Evolutionary conservation across 2,329 filamentous ascomycete genomes (phyloP).

Genomic region (Xylaria sp.): DNA sequence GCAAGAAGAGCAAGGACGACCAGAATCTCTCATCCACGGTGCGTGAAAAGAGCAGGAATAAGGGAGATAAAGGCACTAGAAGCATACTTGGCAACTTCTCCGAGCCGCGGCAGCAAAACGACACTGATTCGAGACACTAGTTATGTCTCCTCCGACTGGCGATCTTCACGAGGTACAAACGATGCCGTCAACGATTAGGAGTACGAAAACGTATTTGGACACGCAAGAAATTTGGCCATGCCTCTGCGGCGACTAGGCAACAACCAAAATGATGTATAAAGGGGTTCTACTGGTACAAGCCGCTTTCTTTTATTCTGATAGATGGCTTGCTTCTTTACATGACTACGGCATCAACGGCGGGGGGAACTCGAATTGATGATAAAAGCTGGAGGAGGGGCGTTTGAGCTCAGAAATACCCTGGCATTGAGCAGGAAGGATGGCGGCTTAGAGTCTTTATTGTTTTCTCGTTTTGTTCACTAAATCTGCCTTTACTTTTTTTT

Average conservation of each 20-base stretch:
- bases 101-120: slow-evolving; percentile 49
- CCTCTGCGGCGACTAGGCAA: slow-evolving; percentile 10
- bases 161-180: slow-evolving; percentile 13
- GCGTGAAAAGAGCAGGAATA: slow-evolving; percentile 48
- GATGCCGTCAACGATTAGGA: slow-evolving; percentile 5
- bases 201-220: slow-evolving; percentile 5
- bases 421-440: slow-evolving; percentile 24
- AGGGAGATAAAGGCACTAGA: slow-evolving; percentile 46
- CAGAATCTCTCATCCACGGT: slow-evolving; percentile 35
- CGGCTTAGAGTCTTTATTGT: slow-evolving; percentile 18
- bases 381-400: slow-evolving; percentile 24
- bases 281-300: background rate
- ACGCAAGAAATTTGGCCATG: slow-evolving; percentile 1
- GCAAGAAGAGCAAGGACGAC: slow-evolving; percentile 46
- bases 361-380: slow-evolving; percentile 15
- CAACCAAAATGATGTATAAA: background rate
- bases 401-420: slow-evolving; percentile 26
- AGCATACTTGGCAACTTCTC: slow-evolving; percentile 47
- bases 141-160: slow-evolving; percentile 43
- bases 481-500: background rate
- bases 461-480: slow-evolving; percentile 1
- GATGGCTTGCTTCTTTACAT: slow-evolving; percentile 11
- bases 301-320: slow-evolving; percentile 11
- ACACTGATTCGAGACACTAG: slow-evolving; percentile 50
- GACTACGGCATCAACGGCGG: background rate